Evolutionary conservation across 495 filamentous ascomycete species (phyloP).

Genomic region (Halenospora varia): DNA sequence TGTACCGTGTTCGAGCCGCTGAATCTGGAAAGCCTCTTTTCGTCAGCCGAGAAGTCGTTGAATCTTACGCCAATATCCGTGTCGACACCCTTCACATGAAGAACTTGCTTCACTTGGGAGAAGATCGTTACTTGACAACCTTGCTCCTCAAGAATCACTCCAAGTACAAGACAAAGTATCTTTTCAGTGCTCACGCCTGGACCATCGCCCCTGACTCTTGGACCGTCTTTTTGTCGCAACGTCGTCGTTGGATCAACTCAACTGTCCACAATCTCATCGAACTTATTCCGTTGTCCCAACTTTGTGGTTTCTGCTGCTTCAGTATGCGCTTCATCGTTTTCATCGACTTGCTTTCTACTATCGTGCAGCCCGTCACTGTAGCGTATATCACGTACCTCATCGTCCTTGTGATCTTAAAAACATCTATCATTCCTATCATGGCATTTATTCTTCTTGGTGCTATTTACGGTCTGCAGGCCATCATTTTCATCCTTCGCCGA

Average conservation of each 20-base stretch:
- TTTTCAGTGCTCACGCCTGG: slow-evolving; percentile 87
- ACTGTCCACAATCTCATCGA: slow-evolving; percentile 98
- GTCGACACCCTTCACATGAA: slow-evolving; percentile 99
- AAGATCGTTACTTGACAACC: slow-evolving; percentile 95
- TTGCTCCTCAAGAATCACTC: slow-evolving; percentile 89
- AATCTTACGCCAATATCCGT: slow-evolving; percentile 82
- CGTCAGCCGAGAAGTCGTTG: slow-evolving; percentile 85
- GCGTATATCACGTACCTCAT: slow-evolving; percentile 90
- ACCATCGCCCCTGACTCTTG: slow-evolving; percentile 94
- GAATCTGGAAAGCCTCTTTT: slow-evolving; percentile 94
- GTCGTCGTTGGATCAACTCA: slow-evolving; percentile 99
- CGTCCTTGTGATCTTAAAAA: slow-evolving; percentile 57
- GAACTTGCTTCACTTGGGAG: slow-evolving; percentile 90
- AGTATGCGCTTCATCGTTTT: slow-evolving; percentile 99
- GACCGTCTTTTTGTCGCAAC: slow-evolving; percentile 92
- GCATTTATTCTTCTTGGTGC: slow-evolving; percentile 87
- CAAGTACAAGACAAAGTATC: slow-evolving; percentile 97
- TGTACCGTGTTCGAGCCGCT: slow-evolving; percentile 94
- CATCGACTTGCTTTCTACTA: slow-evolving; percentile 83
- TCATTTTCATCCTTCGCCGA: slow-evolving; percentile 92
- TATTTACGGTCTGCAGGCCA: slow-evolving; percentile 93
- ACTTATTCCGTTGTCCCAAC: slow-evolving; percentile 84
- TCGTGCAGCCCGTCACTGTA: slow-evolving; percentile 89
- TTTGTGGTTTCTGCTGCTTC: slow-evolving; percentile 99
- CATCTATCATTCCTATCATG: slow-evolving; percentile 67